A percentile compares a stretch with the other conserved stretches of the same genome.
phyloP scores from a whole-genome alignment of 2,329 filamentous ascomycete species.

The Alternaria gansuensis region DNA sequence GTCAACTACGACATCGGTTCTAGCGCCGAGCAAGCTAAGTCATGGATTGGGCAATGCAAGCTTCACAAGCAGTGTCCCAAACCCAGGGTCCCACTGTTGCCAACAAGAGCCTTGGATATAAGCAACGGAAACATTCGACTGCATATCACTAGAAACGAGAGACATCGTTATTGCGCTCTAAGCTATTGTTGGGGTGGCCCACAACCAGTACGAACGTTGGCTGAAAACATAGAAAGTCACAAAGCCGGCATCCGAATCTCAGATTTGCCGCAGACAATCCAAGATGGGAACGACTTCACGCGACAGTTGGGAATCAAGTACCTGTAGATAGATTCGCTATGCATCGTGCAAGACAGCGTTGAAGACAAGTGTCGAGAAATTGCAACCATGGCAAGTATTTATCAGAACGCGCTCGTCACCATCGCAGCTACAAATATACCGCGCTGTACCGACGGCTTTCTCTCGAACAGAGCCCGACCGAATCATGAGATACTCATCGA shows the following conservation, averaged over 20 bases:
- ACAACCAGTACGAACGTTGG: background rate
- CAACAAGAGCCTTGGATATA: background rate
- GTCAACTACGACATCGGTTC: background rate
- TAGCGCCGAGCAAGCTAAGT: background rate
- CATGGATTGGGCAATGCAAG: background rate
- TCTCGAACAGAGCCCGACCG: background rate
- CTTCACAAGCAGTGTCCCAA: background rate
- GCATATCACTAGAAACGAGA: background rate
- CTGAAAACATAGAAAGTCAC: background rate
- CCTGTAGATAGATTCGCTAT: no score
- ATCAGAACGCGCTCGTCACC: background rate
- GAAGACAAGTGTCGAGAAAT: background rate
- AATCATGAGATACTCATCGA: background rate
- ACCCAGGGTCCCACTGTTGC: background rate
- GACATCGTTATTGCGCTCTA: background rate
- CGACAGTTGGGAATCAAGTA: background rate
- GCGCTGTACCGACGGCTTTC: background rate
- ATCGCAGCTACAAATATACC: background rate
- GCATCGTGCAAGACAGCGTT: background rate
- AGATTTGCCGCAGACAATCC: background rate
- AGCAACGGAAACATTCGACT: background rate
- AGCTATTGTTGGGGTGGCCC: constrained; percentile 4
- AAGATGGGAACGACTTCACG: background rate
- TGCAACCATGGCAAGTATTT: background rate
- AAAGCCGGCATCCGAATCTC: background rate